Evolutionary conservation across 305 asterid genomes (phyloP).

Genomic region (Fraxinus latifolia): DNA sequence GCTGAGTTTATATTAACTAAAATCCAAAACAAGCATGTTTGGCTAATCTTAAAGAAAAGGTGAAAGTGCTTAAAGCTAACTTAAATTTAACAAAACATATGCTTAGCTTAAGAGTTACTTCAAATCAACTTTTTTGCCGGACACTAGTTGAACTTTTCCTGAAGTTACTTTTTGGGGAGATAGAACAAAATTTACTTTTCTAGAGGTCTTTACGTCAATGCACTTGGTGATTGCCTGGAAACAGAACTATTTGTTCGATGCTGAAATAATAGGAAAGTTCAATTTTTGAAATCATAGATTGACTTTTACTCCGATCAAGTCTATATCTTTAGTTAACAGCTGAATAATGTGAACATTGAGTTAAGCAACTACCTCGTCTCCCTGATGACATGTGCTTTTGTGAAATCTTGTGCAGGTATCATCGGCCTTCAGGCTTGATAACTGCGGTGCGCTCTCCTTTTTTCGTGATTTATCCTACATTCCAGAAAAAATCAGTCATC

Average conservation of each 20-base stretch:
- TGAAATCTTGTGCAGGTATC: conserved; percentile 58
- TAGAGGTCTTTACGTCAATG: not conserved
- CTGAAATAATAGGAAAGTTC: not conserved
- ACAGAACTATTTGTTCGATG: not conserved
- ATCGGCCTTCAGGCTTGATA: conserved; percentile 85
- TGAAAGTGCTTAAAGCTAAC: not conserved
- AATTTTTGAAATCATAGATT: not conserved
- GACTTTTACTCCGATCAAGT: not conserved
- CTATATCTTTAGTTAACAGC: not conserved
- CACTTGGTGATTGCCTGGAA: not conserved
- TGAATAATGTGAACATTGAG: not conserved
- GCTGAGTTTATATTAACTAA: not conserved
- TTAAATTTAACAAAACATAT: not conserved
- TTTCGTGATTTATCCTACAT: conserved; percentile 1
- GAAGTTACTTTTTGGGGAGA: not conserved
- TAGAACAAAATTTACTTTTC: not conserved
- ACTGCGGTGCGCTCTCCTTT: not conserved
- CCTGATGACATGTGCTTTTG: not conserved
- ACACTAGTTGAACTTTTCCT: not conserved
- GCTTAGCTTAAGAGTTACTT: not conserved
- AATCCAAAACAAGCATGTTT: not conserved
- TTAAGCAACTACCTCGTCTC: not conserved
- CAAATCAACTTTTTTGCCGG: not conserved
- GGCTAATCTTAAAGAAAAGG: not conserved
- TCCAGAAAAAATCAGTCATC: not conserved